Base-by-base conservation (phyloP, 169 alveolate species). In the Fabrea salina region DNA sequence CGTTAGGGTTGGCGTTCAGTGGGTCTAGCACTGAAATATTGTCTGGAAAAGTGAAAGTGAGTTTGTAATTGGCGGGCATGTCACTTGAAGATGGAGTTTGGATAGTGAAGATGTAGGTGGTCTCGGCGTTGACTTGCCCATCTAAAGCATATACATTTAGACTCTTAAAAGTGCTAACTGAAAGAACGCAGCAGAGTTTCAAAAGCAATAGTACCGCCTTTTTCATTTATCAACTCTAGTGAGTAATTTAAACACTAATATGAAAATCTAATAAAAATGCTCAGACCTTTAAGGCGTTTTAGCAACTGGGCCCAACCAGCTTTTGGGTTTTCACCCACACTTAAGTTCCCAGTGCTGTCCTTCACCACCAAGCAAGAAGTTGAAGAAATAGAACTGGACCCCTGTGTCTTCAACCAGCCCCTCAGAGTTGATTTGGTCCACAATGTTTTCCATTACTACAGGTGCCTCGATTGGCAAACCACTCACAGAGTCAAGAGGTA, bases 391-490 rank as follows among this genome's bases (percentile, higher is more conserved):
- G 30, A 25, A 35, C 64, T 61, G 13, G 75, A 61, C 30, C 49
- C 54, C 16, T 16, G 25, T 32, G 37, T 61, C 11, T 61, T 61
- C 54, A 35, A 35, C 37, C 22, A 27, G 54, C 75, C 75, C 13
- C n/a, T 61, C 27, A 61, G 75, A 35, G 37, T 47, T 32, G 75
- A 61, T 61, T 13, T 61, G 27, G 25, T 61, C 16, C 75, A 61
- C 54, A 61, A 61, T 61, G 75, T 27, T 61, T 61, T 61, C 25
- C 19, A 16, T 25, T 61, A 61, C 25, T 61, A 33, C 54, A 16
- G 54, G 53, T n/a, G 30, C n/a, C 25, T 61, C 13, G 54, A 27
- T 16, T 27, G 19, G 30, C 0, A 16, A n/a, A 61, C n/a, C n/a
- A 33, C 53, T 16, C 44, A 61, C 75, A 25, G 30, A 61, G 13